Conservation (phyloP, 2,329 filamentous ascomycete genomes). For the Fusarium sp. region DNA sequence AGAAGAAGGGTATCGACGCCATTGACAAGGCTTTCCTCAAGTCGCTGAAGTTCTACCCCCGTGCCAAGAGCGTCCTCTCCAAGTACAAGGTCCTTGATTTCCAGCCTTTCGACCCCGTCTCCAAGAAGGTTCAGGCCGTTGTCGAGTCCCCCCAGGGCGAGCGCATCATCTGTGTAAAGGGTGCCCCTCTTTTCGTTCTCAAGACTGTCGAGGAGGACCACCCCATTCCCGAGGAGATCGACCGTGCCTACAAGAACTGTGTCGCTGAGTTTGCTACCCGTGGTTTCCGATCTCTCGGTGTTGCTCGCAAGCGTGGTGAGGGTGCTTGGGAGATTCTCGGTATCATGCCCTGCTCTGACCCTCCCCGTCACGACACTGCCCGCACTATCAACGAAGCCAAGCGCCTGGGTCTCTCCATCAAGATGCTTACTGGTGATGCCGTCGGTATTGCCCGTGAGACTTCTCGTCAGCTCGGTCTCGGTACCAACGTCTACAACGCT, state of each 20-base stretch:
- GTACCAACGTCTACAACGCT: slow-evolving; percentile 94
- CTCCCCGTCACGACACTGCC: slow-evolving; percentile 89
- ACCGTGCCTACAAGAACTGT: slow-evolving; percentile 90
- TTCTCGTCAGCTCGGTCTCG: slow-evolving; percentile 89
- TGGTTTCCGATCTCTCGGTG: slow-evolving; percentile 94
- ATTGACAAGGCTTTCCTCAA: slow-evolving; percentile 97
- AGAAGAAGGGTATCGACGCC: slow-evolving; percentile 95
- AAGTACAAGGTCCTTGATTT: slow-evolving; percentile 90
- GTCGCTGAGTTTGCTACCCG: slow-evolving; percentile 91
- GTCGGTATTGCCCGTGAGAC: slow-evolving; percentile 94
- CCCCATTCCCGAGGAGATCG: slow-evolving; percentile 79
- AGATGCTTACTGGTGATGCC: slow-evolving; percentile 96
- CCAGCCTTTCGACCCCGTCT: slow-evolving; percentile 90
- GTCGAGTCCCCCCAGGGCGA: slow-evolving; percentile 88
- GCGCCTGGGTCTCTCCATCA: slow-evolving; percentile 87
- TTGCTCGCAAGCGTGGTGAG: slow-evolving; percentile 88
- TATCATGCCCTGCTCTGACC: slow-evolving; percentile 95
- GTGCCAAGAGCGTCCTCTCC: slow-evolving; percentile 81
- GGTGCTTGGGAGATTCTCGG: slow-evolving; percentile 90
- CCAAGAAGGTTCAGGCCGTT: slow-evolving; percentile 89
- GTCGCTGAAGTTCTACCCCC: slow-evolving; percentile 83
- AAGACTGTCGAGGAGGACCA: slow-evolving; percentile 90
- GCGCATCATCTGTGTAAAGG: slow-evolving; percentile 90
- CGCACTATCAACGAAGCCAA: slow-evolving; percentile 93
- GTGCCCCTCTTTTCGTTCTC: slow-evolving; percentile 87